These are phyloP conservation scores for Xerocomus nothofagi DNA, from an alignment of 1,284 basidiomycete genomes.

Conservation along the genomic window DNA sequence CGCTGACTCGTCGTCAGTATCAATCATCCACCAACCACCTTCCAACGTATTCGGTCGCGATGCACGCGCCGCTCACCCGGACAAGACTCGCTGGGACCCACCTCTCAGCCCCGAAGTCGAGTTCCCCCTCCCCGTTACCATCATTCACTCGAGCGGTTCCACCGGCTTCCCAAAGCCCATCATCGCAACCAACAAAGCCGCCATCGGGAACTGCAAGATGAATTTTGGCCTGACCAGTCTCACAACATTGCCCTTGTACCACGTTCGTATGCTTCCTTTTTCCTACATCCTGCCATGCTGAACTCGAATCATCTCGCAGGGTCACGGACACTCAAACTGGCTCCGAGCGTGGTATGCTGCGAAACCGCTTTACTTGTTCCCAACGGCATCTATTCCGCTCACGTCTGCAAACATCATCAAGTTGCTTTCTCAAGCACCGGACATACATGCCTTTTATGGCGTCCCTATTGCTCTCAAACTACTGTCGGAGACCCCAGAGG, in stretches of 20 bases:
- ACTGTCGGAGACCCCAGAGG: slow-evolving; percentile 51
- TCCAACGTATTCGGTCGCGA: slow-evolving; percentile 15
- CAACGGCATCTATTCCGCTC: slow-evolving; percentile 47
- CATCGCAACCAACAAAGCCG: slow-evolving; percentile 40
- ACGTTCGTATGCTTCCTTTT: slow-evolving; percentile 34
- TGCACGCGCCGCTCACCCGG: slow-evolving; percentile 33
- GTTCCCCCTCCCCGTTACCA: slow-evolving; percentile 43
- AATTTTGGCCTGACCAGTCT: slow-evolving; percentile 50
- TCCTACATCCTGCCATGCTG: background rate
- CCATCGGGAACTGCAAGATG: slow-evolving; percentile 38
- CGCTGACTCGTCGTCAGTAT: slow-evolving; percentile 21
- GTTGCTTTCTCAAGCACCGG: slow-evolving; percentile 24
- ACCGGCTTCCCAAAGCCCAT: slow-evolving; percentile 49
- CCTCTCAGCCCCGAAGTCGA: slow-evolving; percentile 49
- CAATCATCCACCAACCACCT: slow-evolving; percentile 25
- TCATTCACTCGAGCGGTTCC: slow-evolving; percentile 65
- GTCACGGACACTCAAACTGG: slow-evolving; percentile 25
- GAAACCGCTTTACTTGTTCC: slow-evolving; percentile 52
- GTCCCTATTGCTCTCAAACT: slow-evolving; percentile 38
- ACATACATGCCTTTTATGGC: slow-evolving; percentile 20
- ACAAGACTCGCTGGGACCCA: slow-evolving; percentile 37
- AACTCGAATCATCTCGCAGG: slow-evolving; percentile 10
- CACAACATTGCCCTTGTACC: slow-evolving; percentile 42
- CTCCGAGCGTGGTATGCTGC: slow-evolving; percentile 41
- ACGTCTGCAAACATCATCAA: slow-evolving; percentile 49